phyloP scores from a whole-genome alignment of 2,329 filamentous ascomycete genomes.

The Gremmenia infestans region DNA sequence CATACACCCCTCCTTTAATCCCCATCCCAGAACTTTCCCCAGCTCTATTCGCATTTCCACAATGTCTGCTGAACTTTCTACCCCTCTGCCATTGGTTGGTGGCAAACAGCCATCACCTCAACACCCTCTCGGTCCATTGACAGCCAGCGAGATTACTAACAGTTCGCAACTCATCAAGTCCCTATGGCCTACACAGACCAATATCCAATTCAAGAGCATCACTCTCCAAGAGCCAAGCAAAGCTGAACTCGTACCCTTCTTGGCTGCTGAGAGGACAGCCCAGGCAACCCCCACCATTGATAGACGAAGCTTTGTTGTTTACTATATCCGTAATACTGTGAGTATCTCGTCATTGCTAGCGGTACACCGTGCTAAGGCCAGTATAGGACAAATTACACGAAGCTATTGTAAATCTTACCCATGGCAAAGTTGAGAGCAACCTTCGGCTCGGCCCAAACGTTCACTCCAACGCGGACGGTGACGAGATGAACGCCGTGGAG shows the following conservation, averaged over 20 bases:
- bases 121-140: conserved; percentile 58
- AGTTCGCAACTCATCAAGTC: conserved; percentile 44
- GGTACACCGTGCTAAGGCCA: conserved; percentile 22
- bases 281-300: conserved; percentile 38
- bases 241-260: conserved; percentile 44
- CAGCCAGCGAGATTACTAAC: conserved; percentile 49
- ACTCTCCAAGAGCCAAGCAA: conserved; percentile 56
- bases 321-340: conserved; percentile 57
- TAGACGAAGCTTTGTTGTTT: conserved; percentile 50
- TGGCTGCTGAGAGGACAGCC: conserved; percentile 44
- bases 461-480: conserved; percentile 55
- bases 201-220: conserved; percentile 57
- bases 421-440: conserved; percentile 49
- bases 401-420: conserved; percentile 48
- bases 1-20: background rate
- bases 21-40: background rate
- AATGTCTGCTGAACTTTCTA: conserved; percentile 24
- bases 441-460: conserved; percentile 52
- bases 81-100: conserved; percentile 23
- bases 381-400: conserved; percentile 55
- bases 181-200: conserved; percentile 50
- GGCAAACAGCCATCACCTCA: conserved; percentile 20
- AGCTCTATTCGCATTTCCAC: background rate
- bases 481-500: conserved; percentile 56
- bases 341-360: conserved; percentile 23